Evolutionary conservation across 1,284 basidiomycete species (phyloP).

Genomic region (Boletus hoseneyae): DNA sequence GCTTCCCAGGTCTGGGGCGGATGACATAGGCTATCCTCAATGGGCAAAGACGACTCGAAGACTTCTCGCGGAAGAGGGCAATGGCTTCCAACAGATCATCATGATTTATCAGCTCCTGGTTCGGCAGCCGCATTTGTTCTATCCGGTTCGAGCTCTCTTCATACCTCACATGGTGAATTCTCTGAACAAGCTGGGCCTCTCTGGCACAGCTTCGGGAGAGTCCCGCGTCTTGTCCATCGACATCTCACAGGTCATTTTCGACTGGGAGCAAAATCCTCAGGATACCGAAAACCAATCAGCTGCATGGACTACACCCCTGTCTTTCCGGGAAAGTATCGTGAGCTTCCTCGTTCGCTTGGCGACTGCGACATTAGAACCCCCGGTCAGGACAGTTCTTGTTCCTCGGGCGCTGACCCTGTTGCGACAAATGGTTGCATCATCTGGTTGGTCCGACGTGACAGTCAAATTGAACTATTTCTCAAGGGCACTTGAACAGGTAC

Average conservation of each 20-base stretch:
- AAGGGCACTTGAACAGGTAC: conserved; percentile 76
- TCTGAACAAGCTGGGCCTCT: conserved; percentile 84
- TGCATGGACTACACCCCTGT: conserved; percentile 73
- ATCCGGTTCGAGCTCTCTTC: conserved; percentile 89
- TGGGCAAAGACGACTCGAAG: conserved; percentile 93
- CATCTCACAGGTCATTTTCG: conserved; percentile 81
- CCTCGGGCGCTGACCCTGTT: conserved; percentile 81
- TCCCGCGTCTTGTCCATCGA: conserved; percentile 82
- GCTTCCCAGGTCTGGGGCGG: conserved; percentile 58
- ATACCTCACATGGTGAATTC: conserved; percentile 95
- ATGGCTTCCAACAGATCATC: conserved; percentile 77
- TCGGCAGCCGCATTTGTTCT: conserved; percentile 91
- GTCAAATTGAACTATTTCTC: conserved; percentile 91
- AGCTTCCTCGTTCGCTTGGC: conserved; percentile 91
- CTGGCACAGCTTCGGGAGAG: conserved; percentile 73
- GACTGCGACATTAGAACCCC: conserved; percentile 69
- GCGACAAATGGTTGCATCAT: conserved; percentile 75
- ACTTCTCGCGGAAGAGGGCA: conserved; percentile 88
- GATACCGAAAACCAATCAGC: conserved; percentile 30
- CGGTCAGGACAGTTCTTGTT: conserved; percentile 61
- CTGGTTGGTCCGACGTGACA: conserved; percentile 91
- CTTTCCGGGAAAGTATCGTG: conserved; percentile 85
- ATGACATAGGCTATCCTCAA: conserved; percentile 64
- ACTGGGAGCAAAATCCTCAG: conserved; percentile 77
- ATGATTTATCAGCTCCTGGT: conserved; percentile 93